Base-by-base conservation (phyloP, 371 early-diverging fungal species). In the Blastocladiella emersonii region DNA sequence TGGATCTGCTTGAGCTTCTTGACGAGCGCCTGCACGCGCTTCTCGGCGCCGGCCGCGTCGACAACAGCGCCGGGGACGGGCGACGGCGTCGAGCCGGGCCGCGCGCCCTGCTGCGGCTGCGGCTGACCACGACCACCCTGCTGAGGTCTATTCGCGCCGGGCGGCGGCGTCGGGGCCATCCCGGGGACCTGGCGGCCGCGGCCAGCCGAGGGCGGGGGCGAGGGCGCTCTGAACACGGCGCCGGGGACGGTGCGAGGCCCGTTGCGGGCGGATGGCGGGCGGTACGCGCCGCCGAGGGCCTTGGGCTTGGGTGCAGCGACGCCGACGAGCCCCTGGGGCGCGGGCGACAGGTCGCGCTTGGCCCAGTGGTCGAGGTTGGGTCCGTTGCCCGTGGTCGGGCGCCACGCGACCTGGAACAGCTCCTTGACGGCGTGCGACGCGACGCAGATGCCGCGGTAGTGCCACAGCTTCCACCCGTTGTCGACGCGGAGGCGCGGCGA, bases 381-480 rank as follows among this genome's bases (percentile, higher is more conserved):
- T 35, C 12, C 53, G 23, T 7, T 37, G 4, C 30, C 34, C 15
- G 41, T 27, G 10, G 53, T 65, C 30, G 68, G 63, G 55, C 69
- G 48, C 75, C 74, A 74, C n/a, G 19, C 48, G 12, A 90, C 90
- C 71, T 93, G 91, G 74, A 88, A 92, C 66, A 96, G 79, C 77
- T 95, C 97, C 64, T 88, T 79, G 37, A 85, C 75, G 55, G 80
- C 77, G 57, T 85, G 77, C 68, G 81, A 70, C 68, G 88, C 85
- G 43, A 93, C 83, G 61, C 94, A 72, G 0, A 82, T 83, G 36
- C 97, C 97, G n/a, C 87, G 81, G 69, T 90, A 90, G 71, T 98
- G 94, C 92, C 93, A 94, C 68, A 98, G 78, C 64, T 88, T 89
- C 73, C 91, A 87, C 5, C 96, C 93, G 68, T 98, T 98, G 74